Percentiles rank a stretch among this genome's conserved stretches.
These are phyloP conservation scores for Somion occarium DNA, from an alignment of 1,284 basidiomycete genomes.

Conservation along the genomic window DNA sequence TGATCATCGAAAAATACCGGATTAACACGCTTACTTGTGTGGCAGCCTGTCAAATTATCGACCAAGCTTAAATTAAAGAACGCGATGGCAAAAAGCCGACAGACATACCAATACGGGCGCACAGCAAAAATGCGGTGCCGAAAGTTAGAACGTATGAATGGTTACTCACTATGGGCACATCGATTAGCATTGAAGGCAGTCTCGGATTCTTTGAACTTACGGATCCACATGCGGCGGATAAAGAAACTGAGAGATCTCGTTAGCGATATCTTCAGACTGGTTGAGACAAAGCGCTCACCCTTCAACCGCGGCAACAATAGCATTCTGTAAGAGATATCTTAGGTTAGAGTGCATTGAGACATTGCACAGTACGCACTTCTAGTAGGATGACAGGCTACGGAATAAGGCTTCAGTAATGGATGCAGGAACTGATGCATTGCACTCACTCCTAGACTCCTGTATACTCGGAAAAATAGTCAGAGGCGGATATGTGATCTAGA, in stretches of 20 bases:
- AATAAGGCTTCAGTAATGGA: neutral
- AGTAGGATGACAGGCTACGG: neutral
- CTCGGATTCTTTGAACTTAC: neutral
- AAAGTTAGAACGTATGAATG: neutral
- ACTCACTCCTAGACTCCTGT: constrained; percentile 5
- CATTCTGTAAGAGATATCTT: neutral
- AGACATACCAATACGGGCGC: neutral
- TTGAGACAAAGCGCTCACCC: no score
- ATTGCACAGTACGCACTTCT: neutral
- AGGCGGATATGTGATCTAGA: neutral
- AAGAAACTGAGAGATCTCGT: neutral
- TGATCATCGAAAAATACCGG: neutral
- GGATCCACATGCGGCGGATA: constrained; percentile 4
- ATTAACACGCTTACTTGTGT: neutral
- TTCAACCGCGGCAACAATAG: constrained; percentile 1
- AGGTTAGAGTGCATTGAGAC: neutral
- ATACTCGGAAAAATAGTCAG: neutral
- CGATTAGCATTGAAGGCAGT: neutral
- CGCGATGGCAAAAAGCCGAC: neutral
- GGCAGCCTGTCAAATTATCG: neutral
- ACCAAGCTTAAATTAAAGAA: neutral
- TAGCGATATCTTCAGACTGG: no score
- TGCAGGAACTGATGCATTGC: neutral
- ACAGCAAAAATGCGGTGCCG: neutral
- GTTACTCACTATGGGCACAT: constrained; percentile 1